Percentiles rank a stretch among this genome's conserved stretches.
Conservation (phyloP, 208 protist genomes). For the Trypanosoma conorhini region DNA sequence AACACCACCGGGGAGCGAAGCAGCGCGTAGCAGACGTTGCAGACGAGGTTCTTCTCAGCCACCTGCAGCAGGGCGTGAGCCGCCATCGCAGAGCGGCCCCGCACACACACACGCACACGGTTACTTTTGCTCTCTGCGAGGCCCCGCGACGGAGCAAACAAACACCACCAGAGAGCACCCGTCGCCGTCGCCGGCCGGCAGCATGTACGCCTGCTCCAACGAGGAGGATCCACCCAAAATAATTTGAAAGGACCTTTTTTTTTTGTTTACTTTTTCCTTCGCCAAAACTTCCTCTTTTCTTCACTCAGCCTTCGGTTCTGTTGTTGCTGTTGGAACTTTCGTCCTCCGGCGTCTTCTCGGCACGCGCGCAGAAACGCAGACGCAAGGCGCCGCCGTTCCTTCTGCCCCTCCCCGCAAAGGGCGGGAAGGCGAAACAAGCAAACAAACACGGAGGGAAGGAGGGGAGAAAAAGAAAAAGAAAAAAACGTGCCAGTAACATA, state of each 20-base stretch:
- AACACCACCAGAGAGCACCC: neutral
- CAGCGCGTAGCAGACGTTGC: conserved; percentile 65
- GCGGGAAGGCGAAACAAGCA: neutral
- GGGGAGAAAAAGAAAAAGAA: conserved; percentile 4
- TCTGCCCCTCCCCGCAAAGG: neutral
- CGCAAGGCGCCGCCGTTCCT: neutral
- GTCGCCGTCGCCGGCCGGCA: neutral
- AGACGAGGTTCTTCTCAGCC: conserved; percentile 45
- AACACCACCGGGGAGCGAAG: conserved; percentile 55
- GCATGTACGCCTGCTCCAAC: neutral
- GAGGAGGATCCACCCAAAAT: neutral
- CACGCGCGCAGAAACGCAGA: no score
- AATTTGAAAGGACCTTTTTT: neutral
- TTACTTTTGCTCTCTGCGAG: neutral
- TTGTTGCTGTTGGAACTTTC: neutral
- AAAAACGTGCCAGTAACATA: neutral
- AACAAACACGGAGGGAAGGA: neutral
- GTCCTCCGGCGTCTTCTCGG: neutral
- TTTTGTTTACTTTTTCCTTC: neutral
- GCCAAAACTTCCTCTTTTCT: neutral
- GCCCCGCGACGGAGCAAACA: neutral
- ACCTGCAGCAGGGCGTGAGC: conserved; percentile 33
- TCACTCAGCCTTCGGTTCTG: neutral
- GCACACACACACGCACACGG: neutral
- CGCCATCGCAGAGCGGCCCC: conserved; percentile 7